Conservation (phyloP, 306 rosid genomes). For the Potentilla sterilis region DNA sequence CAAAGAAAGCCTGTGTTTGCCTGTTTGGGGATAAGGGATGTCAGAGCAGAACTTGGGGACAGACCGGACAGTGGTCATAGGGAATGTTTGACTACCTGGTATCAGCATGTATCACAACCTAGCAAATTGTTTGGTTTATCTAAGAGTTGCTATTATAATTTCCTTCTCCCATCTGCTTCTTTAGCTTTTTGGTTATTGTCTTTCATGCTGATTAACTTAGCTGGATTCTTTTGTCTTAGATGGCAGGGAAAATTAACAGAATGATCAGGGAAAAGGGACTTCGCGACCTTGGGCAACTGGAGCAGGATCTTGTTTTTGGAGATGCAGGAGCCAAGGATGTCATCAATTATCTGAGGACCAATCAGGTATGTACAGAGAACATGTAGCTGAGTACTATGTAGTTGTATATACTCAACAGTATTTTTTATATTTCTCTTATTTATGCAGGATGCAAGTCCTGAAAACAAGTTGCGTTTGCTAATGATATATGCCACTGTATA, state of each 20-base stretch:
- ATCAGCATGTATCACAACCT: background rate
- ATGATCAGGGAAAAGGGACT: conserved; percentile 67
- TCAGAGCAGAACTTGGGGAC: background rate
- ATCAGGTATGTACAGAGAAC: conserved; percentile 56
- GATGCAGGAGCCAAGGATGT: conserved; percentile 96
- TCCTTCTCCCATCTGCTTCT: background rate
- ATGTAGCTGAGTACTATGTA: conserved; percentile 17
- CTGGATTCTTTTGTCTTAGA: conserved; percentile 45
- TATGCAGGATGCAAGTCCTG: conserved; percentile 61
- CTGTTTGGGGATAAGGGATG: background rate
- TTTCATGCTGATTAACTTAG: conserved; percentile 27
- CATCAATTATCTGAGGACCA: conserved; percentile 67
- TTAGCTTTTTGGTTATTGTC: background rate
- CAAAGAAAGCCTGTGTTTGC: background rate
- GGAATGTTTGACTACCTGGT: background rate
- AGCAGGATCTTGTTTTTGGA: conserved; percentile 97
- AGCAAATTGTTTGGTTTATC: background rate
- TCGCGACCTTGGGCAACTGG: conserved; percentile 86
- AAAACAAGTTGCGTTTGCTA: conserved; percentile 83
- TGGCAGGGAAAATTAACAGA: conserved; percentile 85
- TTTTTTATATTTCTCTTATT: conserved; percentile 4
- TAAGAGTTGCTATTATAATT: background rate
- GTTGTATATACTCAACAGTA: background rate
- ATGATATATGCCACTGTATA: conserved; percentile 81
- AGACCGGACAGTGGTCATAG: background rate